Percentiles rank a stretch among this genome's conserved stretches.
phyloP scores from a whole-genome alignment of 139 green algal species.

The Tetradesmus lagerheimii region DNA sequence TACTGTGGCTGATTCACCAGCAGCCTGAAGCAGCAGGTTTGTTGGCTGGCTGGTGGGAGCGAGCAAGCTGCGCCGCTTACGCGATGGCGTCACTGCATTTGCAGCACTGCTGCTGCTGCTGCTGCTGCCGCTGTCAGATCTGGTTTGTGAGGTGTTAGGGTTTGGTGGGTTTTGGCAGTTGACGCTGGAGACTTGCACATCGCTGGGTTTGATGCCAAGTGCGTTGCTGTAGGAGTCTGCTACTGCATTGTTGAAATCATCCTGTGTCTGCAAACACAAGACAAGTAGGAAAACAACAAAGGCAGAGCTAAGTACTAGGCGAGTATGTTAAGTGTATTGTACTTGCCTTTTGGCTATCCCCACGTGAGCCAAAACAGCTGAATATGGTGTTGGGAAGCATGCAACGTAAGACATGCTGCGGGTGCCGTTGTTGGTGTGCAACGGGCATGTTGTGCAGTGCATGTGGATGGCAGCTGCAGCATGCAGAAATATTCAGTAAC shows the following conservation, averaged over 20 bases:
- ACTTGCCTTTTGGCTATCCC: too few relatives aligned
- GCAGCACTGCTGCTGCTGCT: neutral
- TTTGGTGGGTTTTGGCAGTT: neutral
- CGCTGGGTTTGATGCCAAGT: neutral
- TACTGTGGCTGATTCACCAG: neutral
- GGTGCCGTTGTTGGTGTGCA: too few relatives aligned
- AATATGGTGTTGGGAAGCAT: too few relatives aligned
- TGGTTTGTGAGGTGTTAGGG: neutral
- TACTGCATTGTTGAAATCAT: neutral
- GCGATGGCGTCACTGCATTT: neutral
- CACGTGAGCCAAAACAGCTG: too few relatives aligned
- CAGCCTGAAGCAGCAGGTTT: too few relatives aligned
- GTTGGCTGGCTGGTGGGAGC: neutral
- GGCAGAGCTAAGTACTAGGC: too few relatives aligned
- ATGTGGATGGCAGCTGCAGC: too few relatives aligned
- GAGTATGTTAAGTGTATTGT: too few relatives aligned
- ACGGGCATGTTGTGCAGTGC: too few relatives aligned
- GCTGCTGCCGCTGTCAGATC: neutral
- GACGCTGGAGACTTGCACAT: neutral
- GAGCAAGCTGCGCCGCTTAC: neutral
- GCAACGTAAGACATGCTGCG: too few relatives aligned
- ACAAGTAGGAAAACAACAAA: neutral
- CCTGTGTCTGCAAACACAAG: neutral
- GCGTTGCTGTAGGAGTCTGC: neutral
- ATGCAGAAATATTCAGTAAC: too few relatives aligned